These are phyloP conservation scores for Boletus semigastroideus DNA, from an alignment of 1,284 basidiomycete genomes.

Conservation along the genomic window DNA sequence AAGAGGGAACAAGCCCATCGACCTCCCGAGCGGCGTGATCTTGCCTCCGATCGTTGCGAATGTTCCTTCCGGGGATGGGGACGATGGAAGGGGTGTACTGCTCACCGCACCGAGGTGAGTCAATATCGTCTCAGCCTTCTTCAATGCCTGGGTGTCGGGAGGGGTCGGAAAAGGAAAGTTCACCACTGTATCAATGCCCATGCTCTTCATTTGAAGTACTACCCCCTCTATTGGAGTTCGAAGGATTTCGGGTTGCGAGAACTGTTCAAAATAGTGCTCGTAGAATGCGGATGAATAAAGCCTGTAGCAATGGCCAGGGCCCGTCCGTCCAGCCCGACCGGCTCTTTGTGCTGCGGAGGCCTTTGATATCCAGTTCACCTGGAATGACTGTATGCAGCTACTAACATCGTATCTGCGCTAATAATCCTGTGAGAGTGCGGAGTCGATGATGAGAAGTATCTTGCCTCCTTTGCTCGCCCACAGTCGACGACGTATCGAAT, in stretches of 20 bases:
- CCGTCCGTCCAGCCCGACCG: slow-evolving; percentile 95
- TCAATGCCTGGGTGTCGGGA: slow-evolving; percentile 79
- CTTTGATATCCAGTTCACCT: slow-evolving; percentile 95
- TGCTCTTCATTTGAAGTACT: slow-evolving; percentile 98
- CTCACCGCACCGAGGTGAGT: slow-evolving; percentile 83
- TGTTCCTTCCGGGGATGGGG: slow-evolving; percentile 12
- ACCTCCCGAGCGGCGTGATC: slow-evolving; percentile 86
- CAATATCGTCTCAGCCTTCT: slow-evolving; percentile 82
- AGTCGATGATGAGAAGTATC: slow-evolving; percentile 10
- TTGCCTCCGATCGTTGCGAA: slow-evolving; percentile 46
- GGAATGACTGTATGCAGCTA: slow-evolving; percentile 94
- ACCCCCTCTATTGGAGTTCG: slow-evolving; percentile 97
- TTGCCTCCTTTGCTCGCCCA: slow-evolving; percentile 93
- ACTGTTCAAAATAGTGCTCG: slow-evolving; percentile 89
- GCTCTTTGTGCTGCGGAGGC: slow-evolving; percentile 95
- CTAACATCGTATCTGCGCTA: slow-evolving; percentile 96
- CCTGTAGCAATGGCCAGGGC: slow-evolving; percentile 91
- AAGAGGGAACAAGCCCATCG: slow-evolving; percentile 94
- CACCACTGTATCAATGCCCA: slow-evolving; percentile 96
- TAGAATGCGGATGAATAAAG: slow-evolving; percentile 88
- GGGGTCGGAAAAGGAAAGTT: slow-evolving; percentile 99
- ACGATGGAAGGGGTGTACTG: slow-evolving; percentile 36
- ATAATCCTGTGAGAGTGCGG: slow-evolving; percentile 25
- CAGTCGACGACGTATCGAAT: slow-evolving; percentile 97
- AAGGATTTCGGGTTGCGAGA: slow-evolving; percentile 90